Conservation (phyloP, 1,284 basidiomycete species). For the Phellinidium pouzarii region DNA sequence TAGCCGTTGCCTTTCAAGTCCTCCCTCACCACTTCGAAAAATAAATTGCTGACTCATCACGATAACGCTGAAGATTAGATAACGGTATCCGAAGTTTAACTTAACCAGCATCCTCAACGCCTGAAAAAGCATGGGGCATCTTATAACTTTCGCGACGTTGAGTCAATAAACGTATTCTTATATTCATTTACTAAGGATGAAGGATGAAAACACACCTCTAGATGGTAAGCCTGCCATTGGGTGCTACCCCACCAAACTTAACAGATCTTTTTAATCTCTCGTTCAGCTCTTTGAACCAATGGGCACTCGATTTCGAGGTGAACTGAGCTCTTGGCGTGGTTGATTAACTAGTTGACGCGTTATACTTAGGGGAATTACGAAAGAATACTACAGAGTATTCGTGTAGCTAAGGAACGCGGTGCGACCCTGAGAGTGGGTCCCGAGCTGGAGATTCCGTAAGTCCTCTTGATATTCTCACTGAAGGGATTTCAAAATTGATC, state of each 20-base stretch:
- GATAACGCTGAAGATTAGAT: too few species aligned
- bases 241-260: background rate
- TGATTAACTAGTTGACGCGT: background rate
- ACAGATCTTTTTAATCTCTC: conserved; percentile 6
- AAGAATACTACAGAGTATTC: conserved; percentile 86
- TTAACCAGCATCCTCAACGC: too few species aligned
- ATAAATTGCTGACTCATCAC: too few species aligned
- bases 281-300: conserved; percentile 86
- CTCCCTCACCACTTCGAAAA: too few species aligned
- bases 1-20: background rate
- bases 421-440: conserved; percentile 95
- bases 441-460: conserved; percentile 94
- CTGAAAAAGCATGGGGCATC: conserved; percentile 85
- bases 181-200: conserved; percentile 18
- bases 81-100: too few species aligned
- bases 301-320: conserved; percentile 92
- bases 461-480: conserved; percentile 16
- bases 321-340: conserved; percentile 10
- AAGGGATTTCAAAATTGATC: too few species aligned
- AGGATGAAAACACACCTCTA: conserved; percentile 21
- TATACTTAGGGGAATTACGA: conserved; percentile 77
- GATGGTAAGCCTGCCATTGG: conserved; percentile 33
- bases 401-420: conserved; percentile 81
- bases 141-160: conserved; percentile 75
- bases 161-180: conserved; percentile 22